Base-by-base conservation (phyloP, 2,329 filamentous ascomycete species). In the Akanthomyces muscarius region DNA sequence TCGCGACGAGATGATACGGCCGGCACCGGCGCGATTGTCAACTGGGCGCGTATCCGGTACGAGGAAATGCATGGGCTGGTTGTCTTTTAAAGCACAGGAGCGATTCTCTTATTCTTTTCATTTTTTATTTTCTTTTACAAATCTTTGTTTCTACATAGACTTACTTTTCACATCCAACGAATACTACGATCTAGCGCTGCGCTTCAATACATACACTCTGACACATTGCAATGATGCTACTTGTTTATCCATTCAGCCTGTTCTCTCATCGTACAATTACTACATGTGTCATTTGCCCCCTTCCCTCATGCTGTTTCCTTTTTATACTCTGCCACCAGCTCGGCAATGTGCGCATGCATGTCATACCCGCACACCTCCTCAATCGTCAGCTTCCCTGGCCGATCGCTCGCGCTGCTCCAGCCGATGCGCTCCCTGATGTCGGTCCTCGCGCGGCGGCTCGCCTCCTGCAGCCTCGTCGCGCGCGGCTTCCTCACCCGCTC, bases 361-460 rank as follows among this genome's bases (percentile, higher is more conserved):
- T 76, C 79, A 73, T 77, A 82, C 74, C 74, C 75, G 65, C 86
- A 86, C 81, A 87, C 86, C 69, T 87, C 84, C 64, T 86, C 82
- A 58, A 87, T 86, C 0, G 84, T 86, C 61, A 87, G 68, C 69
- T 84, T 85, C 18, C 80, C 76, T 63, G 76, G 79, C 67, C 83
- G 78, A 62, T 86, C 79, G 59, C 80, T 77, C 1, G 86, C 83
- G 66, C 81, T 83, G 70, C 86, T 86, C 3, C 75, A 77, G 2
- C 81, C 82, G 63, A 84, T 85, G 14, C 82, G 74, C 69, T 84
- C 83, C 55, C 81, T 81, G 62, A 85, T 83, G 64, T 86, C 84
- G 58, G 80, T 76, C n/a, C 78, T 75, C 0, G 82, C 83, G 65
- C 79, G 78, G 2, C 78, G 78, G 47, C 80, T 79, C 1, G 82